Conservation (phyloP, 495 filamentous ascomycete species). For the Penicillium chermesinum region DNA sequence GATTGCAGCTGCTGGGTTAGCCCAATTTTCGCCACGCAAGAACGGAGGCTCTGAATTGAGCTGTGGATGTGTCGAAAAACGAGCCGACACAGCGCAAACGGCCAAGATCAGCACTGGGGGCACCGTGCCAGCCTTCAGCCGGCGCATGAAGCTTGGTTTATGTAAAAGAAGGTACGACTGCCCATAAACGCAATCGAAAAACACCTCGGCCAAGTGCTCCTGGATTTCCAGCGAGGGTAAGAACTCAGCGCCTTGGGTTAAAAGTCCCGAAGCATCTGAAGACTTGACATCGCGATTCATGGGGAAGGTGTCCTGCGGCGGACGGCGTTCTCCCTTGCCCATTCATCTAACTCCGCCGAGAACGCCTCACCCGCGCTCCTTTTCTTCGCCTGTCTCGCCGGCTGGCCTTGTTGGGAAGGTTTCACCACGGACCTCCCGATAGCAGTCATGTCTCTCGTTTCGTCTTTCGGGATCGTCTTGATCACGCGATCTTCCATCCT, state of each 20-base stretch:
- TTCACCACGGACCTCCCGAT: constrained; percentile 76
- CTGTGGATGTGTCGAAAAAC: constrained; percentile 93
- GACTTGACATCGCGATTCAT: constrained; percentile 55
- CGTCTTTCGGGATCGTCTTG: constrained; percentile 87
- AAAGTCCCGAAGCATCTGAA: constrained; percentile 62
- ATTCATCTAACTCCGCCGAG: constrained; percentile 72
- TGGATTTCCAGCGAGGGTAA: constrained; percentile 86
- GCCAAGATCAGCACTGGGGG: constrained; percentile 87
- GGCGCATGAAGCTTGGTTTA: constrained; percentile 93
- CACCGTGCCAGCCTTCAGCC: constrained; percentile 59
- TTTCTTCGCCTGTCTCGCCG: constrained; percentile 66
- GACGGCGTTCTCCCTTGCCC: constrained; percentile 58
- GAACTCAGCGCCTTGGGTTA: constrained; percentile 77
- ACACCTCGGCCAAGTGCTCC: constrained; percentile 89
- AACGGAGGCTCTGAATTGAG: constrained; percentile 80
- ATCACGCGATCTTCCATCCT: constrained; percentile 98
- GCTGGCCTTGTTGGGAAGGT: constrained; percentile 60
- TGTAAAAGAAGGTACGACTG: constrained; percentile 94
- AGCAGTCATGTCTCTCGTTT: constrained; percentile 51
- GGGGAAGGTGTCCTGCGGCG: constrained; percentile 48
- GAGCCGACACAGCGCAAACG: constrained; percentile 86
- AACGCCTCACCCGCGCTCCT: constrained; percentile 86
- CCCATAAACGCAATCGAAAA: constrained; percentile 94
- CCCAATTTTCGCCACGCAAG: constrained; percentile 87
- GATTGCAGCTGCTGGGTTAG: constrained; percentile 75